Evolutionary conservation across 2,329 filamentous ascomycete species (phyloP).

Genomic region (Graphilbum ipis-grandicollis): DNA sequence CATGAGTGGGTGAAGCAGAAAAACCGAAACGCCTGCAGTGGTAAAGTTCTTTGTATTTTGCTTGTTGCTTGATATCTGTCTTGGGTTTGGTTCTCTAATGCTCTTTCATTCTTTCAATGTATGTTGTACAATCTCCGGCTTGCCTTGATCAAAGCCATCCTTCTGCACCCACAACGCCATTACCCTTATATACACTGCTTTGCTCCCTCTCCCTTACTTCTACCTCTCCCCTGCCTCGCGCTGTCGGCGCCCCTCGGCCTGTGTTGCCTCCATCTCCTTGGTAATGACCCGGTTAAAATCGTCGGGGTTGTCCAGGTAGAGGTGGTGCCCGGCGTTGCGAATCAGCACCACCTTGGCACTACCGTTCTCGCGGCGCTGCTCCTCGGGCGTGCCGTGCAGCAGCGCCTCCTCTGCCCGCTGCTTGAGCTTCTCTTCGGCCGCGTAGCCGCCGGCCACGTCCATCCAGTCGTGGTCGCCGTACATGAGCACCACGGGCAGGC

Average conservation of each 20-base stretch:
- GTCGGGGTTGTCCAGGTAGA: constrained; percentile 42
- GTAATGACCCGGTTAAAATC: constrained; percentile 36
- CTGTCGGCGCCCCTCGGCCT: constrained; percentile 9
- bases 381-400: constrained; percentile 44
- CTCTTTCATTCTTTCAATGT: no score
- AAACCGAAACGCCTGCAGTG: no score
- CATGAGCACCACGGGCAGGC: constrained; percentile 77
- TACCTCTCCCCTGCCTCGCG: neutral
- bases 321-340: constrained; percentile 37
- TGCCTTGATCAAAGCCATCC: no score
- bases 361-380: constrained; percentile 57
- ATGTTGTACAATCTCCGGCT: no score
- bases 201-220: neutral
- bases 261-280: constrained; percentile 36
- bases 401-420: constrained; percentile 45
- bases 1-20: no score
- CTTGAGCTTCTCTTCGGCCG: constrained; percentile 63
- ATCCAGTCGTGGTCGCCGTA: constrained; percentile 99
- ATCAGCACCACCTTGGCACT: constrained; percentile 71
- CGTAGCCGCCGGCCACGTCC: constrained; percentile 76
- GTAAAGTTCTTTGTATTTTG: no score
- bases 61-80: no score
- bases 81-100: no score
- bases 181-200: no score
- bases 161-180: no score